Base-by-base conservation (phyloP, 139 green algal genomes). In the Micromonas pusilla region DNA sequence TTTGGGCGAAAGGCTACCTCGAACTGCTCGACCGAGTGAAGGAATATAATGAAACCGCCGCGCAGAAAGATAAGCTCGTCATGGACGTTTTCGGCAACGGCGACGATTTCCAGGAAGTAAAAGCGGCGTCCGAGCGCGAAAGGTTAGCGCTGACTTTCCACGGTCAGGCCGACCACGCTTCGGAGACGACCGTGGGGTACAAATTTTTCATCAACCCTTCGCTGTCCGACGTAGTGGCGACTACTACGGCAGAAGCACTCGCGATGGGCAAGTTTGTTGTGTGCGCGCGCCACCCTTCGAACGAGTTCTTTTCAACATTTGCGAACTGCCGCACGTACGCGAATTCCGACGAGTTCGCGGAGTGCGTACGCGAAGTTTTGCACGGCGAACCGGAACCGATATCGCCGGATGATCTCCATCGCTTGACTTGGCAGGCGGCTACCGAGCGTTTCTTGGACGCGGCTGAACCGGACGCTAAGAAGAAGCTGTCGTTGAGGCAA, bases 211-310 rank as follows among this genome's bases (percentile, higher is more conserved):
- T 98, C 84, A 99, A 99, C 81, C 92, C 92, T 34, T 93, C 85
- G 66, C 88, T 95, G 66, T 92, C 82, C 2, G 94, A 99, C 72
- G 94, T 99, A 26, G 93, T 99, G 66, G 94, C 93, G 76, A 99
- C 94, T 2, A 98, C 94, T 37, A 96, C 91, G 9, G 91, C 95
- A n/a, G 94, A 99, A 84, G 94, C 94, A n/a, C 86, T 99, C 75
- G 94, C 94, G n/a, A 98, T 99, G 94, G 94, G 94, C 84, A 99
- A 99, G 86, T 97, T 91, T 78, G 92, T 97, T 37, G 84, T 99
- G 37, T 93, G 89, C 65, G 92, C 93, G 9, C 87, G 97, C 37
- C 93, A 97, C 85, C 93, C 94, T 28, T 95, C 86, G 76, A 99
- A 99, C 86, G 83, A 82, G 21, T 98, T 97, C 82, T 72, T 72